Evolutionary conservation across 1,284 basidiomycete species (phyloP), one percentile per base, ranked within the genome.

Genomic region (Fomitopsis palustris): DNA sequence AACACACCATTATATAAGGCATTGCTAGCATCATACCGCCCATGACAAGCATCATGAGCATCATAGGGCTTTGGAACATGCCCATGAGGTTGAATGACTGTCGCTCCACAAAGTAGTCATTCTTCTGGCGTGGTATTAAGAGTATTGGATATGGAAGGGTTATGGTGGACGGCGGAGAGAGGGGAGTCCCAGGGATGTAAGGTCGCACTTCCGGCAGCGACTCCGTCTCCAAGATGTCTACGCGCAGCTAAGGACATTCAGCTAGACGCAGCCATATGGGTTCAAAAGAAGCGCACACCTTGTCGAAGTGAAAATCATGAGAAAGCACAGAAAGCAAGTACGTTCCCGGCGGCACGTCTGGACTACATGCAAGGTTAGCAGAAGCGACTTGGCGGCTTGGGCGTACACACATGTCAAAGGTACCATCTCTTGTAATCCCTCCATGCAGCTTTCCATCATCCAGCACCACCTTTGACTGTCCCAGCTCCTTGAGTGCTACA

Each of bases 31-130:
- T 83, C 82, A 94, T 84, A 35, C 77, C 75, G 31, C 81, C 92
- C 45, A 80, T 87, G 64, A 83, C 78, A 19, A 88, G 76, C 88
- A 93, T 91, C 76, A 95, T 84, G 60, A 95, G 75, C 75, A 93
- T 88, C 93, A 95, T 94, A 2, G 93, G 93, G 70, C 84, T 93
- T 67, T 89, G 86, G 68, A 95, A 77, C 88, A 95, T 90, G 52
- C 79, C 85, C 56, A 92, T 59, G 27, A 93, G 65, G 72, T 92
- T 90, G 78, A 94, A 91, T 19, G 84, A 82, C 69, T 90, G 81
- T 17, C 73, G 80, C 23, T 88, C 85, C 55, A 85, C 80, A 70
- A 89, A 94, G 70, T 89, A 92, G 57, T 72, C 75, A 67, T 86
- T 79, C 67, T 78, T 83, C 53, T 76, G 76, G 59, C 81, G 76